Base-by-base conservation (phyloP, 1,139 yeast species). In the Hemisphaericaspora xylanilytica region DNA sequence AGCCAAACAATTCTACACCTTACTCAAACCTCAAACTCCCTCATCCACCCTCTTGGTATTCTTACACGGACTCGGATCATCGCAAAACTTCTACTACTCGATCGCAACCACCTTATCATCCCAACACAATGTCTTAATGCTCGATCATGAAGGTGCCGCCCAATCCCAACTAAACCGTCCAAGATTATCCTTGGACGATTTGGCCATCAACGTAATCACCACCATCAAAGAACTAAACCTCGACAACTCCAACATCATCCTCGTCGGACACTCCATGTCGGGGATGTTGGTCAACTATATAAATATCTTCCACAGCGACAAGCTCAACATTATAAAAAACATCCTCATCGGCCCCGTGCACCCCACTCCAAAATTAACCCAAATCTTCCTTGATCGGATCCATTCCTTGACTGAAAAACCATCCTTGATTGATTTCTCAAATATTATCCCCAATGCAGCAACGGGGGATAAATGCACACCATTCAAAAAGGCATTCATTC, bases 191-290 rank as follows among this genome's bases (percentile, higher is more conserved):
- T 37, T 55, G 6, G 45, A 49, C 20, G 44, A 55, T 8, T 44
- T 58, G 42, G 55, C 55, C 15, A 32, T 38, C 1, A 58, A 54
- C 39, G 50, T 53, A 6, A 35, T 47, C 15, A 46, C 44, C 11
- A 44, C 54, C 16, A 42, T 57, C 9, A 38, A 46, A 21, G 49
- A 51, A 32, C 41, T 47, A 29, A 40, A 36, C 2, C 36, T 55
- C 20, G 15, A 16, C 8, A 12, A 26, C 2, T 31, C 40, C 12
- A 35, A 45, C 11, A 33, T 53, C 4, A 43, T 47, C 8, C 37
- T 58, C n/a, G 53, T 58, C 11, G 63, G 63, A 3, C 63, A 58
- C 40, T 58, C 63, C 2, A 58, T 59, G 61, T 59, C 62, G 3
- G 63, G 63, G 1, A 52, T 59, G 58, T 45, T 56, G 16, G 55